Conservation (phyloP, 768 basidiomycete genomes). For the Hypholoma fasciculare region DNA sequence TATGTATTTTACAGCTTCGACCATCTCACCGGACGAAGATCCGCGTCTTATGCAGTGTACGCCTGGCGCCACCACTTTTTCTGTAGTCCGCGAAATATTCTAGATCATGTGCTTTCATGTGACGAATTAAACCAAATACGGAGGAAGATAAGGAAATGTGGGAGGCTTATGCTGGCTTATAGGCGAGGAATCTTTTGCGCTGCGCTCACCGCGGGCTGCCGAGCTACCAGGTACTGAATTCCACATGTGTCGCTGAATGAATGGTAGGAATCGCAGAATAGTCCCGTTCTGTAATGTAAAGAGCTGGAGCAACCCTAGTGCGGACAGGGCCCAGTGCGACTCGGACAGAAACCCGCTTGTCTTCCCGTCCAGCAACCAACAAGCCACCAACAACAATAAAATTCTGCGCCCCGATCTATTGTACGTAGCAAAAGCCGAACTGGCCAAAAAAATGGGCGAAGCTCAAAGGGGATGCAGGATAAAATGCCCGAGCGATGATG, state of each 20-base stretch:
- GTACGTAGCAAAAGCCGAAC: background rate
- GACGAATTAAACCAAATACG: background rate
- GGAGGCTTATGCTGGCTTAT: background rate
- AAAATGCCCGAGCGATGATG: background rate
- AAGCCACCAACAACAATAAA: background rate
- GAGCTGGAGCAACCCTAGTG: background rate
- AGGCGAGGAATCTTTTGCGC: background rate
- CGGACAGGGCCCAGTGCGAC: too few relatives aligned
- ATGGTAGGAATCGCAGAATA: background rate
- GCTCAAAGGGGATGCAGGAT: background rate
- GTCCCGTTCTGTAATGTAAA: background rate
- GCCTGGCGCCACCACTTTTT: background rate
- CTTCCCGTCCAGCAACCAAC: background rate
- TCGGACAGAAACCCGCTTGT: background rate
- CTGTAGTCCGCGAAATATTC: background rate
- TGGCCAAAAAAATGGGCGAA: background rate
- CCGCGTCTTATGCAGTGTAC: background rate
- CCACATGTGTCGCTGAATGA: background rate
- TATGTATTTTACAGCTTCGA: background rate
- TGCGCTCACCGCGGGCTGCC: background rate
- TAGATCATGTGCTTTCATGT: background rate
- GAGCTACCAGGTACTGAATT: background rate
- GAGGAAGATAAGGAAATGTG: background rate
- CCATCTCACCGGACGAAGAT: background rate
- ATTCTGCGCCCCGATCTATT: background rate